Percentiles rank a stretch among this genome's conserved stretches.
Conservation (phyloP, 768 basidiomycete genomes). For the Gelatoporia subvermispora region DNA sequence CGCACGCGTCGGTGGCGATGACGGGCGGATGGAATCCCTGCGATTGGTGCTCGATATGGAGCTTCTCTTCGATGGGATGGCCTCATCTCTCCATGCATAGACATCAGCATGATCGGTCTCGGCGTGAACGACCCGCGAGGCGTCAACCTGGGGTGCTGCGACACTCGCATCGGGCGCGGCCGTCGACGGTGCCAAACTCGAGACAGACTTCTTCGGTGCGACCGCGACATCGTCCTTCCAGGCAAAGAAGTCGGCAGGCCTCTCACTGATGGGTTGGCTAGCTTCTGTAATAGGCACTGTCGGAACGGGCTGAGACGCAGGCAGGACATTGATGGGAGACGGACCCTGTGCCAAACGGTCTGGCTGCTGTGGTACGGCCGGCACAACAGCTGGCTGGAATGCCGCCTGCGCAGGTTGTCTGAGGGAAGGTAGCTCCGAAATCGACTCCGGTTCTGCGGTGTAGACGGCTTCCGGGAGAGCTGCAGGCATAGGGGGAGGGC, state of each 20-base stretch:
- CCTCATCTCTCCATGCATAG: conserved; percentile 20
- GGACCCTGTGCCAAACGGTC: background rate
- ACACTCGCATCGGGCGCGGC: conserved; percentile 4
- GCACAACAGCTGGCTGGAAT: too few relatives aligned
- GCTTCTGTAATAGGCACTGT: conserved; percentile 7
- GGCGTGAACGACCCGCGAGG: conserved; percentile 16
- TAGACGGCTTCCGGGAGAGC: conserved; percentile 6
- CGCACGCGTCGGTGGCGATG: background rate
- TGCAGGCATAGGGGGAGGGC: conserved; percentile 1
- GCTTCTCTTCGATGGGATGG: conserved; percentile 7
- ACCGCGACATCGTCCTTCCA: conserved; percentile 10
- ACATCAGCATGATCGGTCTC: conserved; percentile 13
- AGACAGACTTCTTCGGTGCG: conserved; percentile 8
- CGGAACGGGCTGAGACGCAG: background rate
- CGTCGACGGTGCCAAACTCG: conserved; percentile 12
- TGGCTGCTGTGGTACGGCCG: background rate
- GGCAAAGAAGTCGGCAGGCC: conserved; percentile 18
- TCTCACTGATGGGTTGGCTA: background rate
- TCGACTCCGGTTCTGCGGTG: background rate
- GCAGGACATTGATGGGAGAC: background rate
- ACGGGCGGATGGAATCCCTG: conserved; percentile 2
- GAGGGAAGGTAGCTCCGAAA: too few relatives aligned
- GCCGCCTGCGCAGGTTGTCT: too few relatives aligned
- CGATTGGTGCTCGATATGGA: conserved; percentile 7
- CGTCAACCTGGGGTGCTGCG: conserved; percentile 15